These are phyloP conservation scores for Colletotrichum tanaceti DNA, from an alignment of 2,329 filamentous ascomycete species.

Conservation along the genomic window DNA sequence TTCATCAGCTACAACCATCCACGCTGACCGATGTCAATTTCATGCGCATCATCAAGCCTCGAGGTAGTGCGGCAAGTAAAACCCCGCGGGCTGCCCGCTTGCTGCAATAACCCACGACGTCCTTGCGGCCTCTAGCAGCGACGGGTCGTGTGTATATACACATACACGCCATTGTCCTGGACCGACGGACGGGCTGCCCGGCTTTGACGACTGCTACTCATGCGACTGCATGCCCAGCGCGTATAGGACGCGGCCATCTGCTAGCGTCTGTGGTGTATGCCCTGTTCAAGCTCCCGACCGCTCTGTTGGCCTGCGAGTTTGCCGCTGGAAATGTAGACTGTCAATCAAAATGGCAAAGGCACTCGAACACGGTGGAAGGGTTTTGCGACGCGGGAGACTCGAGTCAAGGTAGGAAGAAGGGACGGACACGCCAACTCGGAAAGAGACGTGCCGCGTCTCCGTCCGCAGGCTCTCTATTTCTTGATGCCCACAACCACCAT, in stretches of 20 bases:
- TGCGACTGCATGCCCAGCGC: slow-evolving; percentile 9
- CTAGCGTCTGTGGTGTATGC: background rate
- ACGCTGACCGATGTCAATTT: slow-evolving; percentile 18
- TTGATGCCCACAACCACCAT: slow-evolving; percentile 94
- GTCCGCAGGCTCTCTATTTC: slow-evolving; percentile 52
- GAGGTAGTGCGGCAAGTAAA: background rate
- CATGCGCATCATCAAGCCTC: slow-evolving; percentile 44
- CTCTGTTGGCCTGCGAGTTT: background rate
- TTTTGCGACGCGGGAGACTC: background rate
- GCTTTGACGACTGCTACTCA: slow-evolving; percentile 2
- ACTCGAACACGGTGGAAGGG: background rate
- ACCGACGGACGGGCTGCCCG: background rate
- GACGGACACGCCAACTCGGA: background rate
- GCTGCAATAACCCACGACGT: slow-evolving; percentile 25
- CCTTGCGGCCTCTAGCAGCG: background rate
- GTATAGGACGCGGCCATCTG: background rate
- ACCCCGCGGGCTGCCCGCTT: slow-evolving; percentile 23
- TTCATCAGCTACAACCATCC: slow-evolving; percentile 5
- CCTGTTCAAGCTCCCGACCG: background rate
- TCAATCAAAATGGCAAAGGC: background rate
- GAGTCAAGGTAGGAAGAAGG: slow-evolving; percentile 2
- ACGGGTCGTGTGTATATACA: background rate
- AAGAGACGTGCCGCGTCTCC: background rate
- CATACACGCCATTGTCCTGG: background rate
- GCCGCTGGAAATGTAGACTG: slow-evolving; percentile 1